A percentile compares a stretch with the other conserved stretches of the same genome.
These are phyloP conservation scores for Fusarium sacchari DNA, from an alignment of 2,329 filamentous ascomycete genomes.

Conservation along the genomic window DNA sequence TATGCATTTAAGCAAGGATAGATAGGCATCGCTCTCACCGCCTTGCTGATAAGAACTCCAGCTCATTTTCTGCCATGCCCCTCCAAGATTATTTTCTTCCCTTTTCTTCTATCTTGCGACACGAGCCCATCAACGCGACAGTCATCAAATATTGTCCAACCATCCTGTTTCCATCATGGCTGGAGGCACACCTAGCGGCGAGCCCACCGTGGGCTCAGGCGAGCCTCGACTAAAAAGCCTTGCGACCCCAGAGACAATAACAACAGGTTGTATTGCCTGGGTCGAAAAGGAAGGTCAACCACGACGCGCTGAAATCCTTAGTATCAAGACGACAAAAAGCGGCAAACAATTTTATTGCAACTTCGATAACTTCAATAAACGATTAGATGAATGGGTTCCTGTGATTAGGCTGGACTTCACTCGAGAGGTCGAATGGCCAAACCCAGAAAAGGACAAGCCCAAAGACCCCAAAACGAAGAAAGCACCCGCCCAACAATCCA, in stretches of 20 bases:
- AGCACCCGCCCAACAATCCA: slow-evolving; percentile 62
- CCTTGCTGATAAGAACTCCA: slow-evolving; percentile 38
- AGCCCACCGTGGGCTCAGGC: slow-evolving; percentile 66
- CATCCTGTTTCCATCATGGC: slow-evolving; percentile 60
- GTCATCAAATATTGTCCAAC: slow-evolving; percentile 40
- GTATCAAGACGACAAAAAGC: slow-evolving; percentile 89
- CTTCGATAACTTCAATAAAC: slow-evolving; percentile 98
- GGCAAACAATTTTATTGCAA: slow-evolving; percentile 94
- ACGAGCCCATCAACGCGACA: slow-evolving; percentile 22
- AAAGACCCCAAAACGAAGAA: slow-evolving; percentile 83
- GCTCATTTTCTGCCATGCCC: slow-evolving; percentile 44
- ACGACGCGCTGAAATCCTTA: slow-evolving; percentile 95
- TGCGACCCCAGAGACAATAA: slow-evolving; percentile 84
- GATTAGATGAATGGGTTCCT: slow-evolving; percentile 85
- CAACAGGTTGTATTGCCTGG: slow-evolving; percentile 68
- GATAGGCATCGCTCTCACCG: slow-evolving; percentile 42
- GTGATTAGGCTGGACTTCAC: slow-evolving; percentile 84
- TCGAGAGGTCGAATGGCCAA: slow-evolving; percentile 96
- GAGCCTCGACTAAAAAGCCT: slow-evolving; percentile 76
- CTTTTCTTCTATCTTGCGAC: slow-evolving; percentile 18
- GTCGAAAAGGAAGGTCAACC: slow-evolving; percentile 80
- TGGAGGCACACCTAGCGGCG: slow-evolving; percentile 59
- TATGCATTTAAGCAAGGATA: slow-evolving; percentile 36
- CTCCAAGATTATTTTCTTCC: slow-evolving; percentile 36
- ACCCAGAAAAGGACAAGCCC: slow-evolving; percentile 83